Percentiles rank a stretch among this genome's conserved stretches.
These are phyloP conservation scores for Misopates orontium DNA, from an alignment of 257 asterid genomes.

Conservation along the genomic window DNA sequence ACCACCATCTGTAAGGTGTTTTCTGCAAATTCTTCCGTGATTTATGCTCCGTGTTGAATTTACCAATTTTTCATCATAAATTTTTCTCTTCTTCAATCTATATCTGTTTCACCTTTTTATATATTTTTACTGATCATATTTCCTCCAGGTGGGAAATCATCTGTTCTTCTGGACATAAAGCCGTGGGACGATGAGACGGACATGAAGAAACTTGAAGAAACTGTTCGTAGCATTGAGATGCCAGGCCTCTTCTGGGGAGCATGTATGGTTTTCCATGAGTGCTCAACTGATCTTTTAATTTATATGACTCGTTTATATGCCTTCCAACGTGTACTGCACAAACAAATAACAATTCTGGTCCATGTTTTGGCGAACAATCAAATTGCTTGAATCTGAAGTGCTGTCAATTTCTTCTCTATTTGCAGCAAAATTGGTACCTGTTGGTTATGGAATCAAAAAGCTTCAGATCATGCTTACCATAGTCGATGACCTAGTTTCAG, in stretches of 20 bases:
- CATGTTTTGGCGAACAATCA: not conserved
- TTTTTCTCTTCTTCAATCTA: not conserved
- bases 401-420: conserved; percentile 5
- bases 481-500: conserved; percentile 83
- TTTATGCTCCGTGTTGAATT: not conserved
- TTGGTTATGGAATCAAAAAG: conserved; percentile 92
- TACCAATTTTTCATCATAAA: not conserved
- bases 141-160: conserved; percentile 84
- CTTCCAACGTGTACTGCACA: not conserved
- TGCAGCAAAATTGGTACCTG: conserved; percentile 78
- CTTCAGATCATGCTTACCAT: conserved; percentile 82
- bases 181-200: conserved; percentile 99
- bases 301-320: not conserved
- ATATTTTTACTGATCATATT: not conserved
- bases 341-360: not conserved
- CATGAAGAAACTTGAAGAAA: conserved; percentile 89
- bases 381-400: conserved; percentile 1
- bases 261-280: conserved; percentile 48
- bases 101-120: not conserved
- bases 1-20: not conserved
- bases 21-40: not conserved
- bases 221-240: conserved; percentile 68
- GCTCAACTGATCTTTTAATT: no score
- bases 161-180: conserved; percentile 87
- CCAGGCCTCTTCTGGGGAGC: conserved; percentile 97